phyloP scores from a whole-genome alignment of 2,329 filamentous ascomycete species.

The Pyricularia sp. region DNA sequence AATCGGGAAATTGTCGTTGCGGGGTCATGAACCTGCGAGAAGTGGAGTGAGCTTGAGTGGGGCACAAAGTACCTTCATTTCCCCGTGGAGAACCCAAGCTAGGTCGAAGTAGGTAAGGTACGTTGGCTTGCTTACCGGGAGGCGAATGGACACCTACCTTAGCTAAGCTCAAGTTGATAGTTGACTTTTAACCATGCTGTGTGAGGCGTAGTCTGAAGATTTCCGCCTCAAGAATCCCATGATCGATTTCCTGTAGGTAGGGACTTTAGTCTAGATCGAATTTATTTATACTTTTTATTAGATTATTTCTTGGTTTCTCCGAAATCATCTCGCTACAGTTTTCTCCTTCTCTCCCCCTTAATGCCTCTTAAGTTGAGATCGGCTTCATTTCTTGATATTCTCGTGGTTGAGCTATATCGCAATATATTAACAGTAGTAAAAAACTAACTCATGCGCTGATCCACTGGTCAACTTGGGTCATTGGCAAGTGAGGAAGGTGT shows the following conservation, averaged over 20 bases:
- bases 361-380: not conserved
- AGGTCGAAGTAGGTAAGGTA: too few species aligned
- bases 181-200: too few species aligned
- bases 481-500: not conserved
- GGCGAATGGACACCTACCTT: too few species aligned
- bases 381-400: not conserved
- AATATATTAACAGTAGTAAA: not conserved
- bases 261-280: too few species aligned
- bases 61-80: too few species aligned
- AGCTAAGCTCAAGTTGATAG: too few species aligned
- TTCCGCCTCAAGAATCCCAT: too few species aligned
- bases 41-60: not conserved
- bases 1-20: not conserved
- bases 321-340: not conserved
- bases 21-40: not conserved
- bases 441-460: not conserved
- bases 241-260: too few species aligned
- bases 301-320: not conserved
- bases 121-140: too few species aligned
- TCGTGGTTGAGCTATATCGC: not conserved
- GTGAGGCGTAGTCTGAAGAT: too few species aligned
- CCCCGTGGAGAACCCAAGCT: too few species aligned
- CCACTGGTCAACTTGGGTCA: not conserved
- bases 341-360: not conserved
- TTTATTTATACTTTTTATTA: too few species aligned